These are phyloP conservation scores for Heritiera fomes DNA, from an alignment of 345 rosid genomes.

Conservation along the genomic window DNA sequence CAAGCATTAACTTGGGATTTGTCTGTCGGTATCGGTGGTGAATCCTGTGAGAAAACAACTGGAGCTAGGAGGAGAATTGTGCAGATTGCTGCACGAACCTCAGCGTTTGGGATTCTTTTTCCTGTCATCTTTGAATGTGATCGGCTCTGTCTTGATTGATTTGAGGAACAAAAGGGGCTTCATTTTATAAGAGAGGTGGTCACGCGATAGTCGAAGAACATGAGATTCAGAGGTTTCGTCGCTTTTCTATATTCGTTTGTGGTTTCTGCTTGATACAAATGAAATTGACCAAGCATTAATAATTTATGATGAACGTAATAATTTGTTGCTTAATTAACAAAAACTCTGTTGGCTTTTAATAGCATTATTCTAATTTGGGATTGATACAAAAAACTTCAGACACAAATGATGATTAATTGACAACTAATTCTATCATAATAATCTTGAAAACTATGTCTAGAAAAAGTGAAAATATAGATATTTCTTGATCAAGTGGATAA, in stretches of 20 bases:
- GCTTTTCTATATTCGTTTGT: background rate
- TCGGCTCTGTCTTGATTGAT: too few relatives aligned
- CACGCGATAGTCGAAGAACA: background rate
- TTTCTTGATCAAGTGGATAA: too few relatives aligned
- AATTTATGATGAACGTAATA: background rate
- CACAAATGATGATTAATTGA: too few relatives aligned
- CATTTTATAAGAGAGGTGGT: background rate
- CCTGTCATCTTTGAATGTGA: background rate
- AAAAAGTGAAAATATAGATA: too few relatives aligned
- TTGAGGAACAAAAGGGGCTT: background rate
- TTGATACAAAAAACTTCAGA: too few relatives aligned
- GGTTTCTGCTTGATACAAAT: background rate
- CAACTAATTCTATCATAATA: too few relatives aligned
- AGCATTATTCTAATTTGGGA: too few relatives aligned
- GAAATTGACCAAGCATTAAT: background rate
- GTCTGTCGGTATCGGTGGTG: background rate
- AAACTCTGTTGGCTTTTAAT: background rate
- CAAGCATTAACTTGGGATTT: background rate
- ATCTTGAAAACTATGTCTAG: too few relatives aligned
- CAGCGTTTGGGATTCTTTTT: background rate
- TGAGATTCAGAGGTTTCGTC: background rate
- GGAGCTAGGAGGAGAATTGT: conserved; percentile 1
- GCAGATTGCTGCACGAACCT: background rate
- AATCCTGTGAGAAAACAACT: background rate
- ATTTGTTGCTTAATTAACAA: background rate